These are phyloP conservation scores for Anacardium occidentale DNA, from an alignment of 345 rosid genomes.

Conservation along the genomic window DNA sequence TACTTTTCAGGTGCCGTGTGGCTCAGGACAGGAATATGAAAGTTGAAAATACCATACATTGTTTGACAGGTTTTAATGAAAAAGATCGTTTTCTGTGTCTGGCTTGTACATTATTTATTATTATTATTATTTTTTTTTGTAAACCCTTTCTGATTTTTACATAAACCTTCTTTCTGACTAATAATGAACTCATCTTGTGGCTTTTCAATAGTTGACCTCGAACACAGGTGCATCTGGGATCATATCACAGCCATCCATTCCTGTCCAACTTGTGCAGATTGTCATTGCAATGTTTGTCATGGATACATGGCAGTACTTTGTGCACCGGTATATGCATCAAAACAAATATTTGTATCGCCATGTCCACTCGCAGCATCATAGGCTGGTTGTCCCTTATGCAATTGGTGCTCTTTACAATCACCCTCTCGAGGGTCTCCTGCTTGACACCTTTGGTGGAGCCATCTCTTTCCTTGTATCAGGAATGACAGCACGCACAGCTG, in stretches of 20 bases:
- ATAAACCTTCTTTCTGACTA: background rate
- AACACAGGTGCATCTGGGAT: conserved; percentile 39
- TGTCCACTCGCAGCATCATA: conserved; percentile 70
- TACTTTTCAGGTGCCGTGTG: conserved; percentile 1
- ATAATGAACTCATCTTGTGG: background rate
- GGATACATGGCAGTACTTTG: conserved; percentile 76
- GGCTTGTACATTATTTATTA: too few relatives aligned
- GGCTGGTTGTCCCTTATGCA: conserved; percentile 65
- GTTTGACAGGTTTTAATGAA: background rate
- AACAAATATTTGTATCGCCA: conserved; percentile 68
- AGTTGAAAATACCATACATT: background rate
- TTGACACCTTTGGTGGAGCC: conserved; percentile 70
- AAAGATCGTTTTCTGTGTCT: background rate
- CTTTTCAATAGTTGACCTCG: conserved; percentile 50
- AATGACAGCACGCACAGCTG: conserved; percentile 70
- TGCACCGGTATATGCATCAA: conserved; percentile 70
- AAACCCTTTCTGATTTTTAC: too few relatives aligned
- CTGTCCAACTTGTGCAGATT: conserved; percentile 47
- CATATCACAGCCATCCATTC: conserved; percentile 47
- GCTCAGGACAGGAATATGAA: background rate
- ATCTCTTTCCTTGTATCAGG: conserved; percentile 65
- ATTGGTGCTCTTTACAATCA: conserved; percentile 73
- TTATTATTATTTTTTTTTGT: too few relatives aligned
- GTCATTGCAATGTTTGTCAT: conserved; percentile 58
- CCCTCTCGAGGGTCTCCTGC: conserved; percentile 67